Conservation (phyloP, 805 yeast species). For the Kuraishia hungarica region DNA sequence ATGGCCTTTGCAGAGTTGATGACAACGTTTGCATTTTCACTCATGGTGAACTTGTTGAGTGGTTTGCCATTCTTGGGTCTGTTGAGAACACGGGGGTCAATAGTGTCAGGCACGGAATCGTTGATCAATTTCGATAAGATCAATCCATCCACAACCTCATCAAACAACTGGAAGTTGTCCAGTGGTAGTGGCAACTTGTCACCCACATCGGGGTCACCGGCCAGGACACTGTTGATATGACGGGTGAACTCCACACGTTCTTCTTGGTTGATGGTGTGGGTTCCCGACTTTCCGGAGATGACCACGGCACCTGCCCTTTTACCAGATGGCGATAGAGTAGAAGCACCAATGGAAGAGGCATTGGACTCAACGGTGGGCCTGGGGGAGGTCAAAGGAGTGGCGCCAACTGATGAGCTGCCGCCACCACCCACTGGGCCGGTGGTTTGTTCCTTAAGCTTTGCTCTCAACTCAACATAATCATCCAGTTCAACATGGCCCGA, state of each 20-base stretch:
- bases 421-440: constrained; percentile 9
- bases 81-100: constrained; percentile 94
- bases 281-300: constrained; percentile 81
- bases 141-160: constrained; percentile 93
- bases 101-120: constrained; percentile 97
- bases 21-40: constrained; percentile 95
- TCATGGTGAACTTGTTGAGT: constrained; percentile 89
- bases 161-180: constrained; percentile 91
- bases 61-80: constrained; percentile 73
- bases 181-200: constrained; percentile 83
- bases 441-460: constrained; percentile 60
- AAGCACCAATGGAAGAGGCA: constrained; percentile 20
- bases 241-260: constrained; percentile 93
- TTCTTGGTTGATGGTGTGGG: constrained; percentile 95
- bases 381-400: constrained; percentile 11
- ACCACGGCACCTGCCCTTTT: constrained; percentile 60
- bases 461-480: constrained; percentile 79
- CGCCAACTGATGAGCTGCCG: constrained; percentile 10
- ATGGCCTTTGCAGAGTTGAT: constrained; percentile 98
- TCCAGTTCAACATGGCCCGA: constrained; percentile 96
- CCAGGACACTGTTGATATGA: constrained; percentile 86
- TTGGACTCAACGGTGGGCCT: constrained; percentile 18
- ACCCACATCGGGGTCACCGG: constrained; percentile 85
- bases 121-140: constrained; percentile 89
- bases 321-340: constrained; percentile 36